These are phyloP conservation scores for Claviceps maximensis DNA, from an alignment of 2,329 filamentous ascomycete genomes.

Conservation along the genomic window DNA sequence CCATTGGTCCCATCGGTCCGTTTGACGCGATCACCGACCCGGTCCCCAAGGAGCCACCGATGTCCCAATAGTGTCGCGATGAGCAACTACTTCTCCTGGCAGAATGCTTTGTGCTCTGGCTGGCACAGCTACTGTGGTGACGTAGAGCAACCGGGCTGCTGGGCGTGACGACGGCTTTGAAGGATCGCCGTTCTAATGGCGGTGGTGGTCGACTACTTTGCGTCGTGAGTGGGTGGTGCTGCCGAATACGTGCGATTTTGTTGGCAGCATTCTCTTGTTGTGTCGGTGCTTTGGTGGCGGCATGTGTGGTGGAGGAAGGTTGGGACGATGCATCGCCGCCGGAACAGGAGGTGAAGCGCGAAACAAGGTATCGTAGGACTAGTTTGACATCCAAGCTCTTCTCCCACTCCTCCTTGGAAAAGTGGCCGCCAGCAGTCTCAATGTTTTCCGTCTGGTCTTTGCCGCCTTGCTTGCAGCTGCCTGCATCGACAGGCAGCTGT, in stretches of 20 bases:
- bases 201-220: constrained; percentile 29
- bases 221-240: constrained; percentile 77
- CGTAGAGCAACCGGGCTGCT: constrained; percentile 33
- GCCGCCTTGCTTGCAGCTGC: constrained; percentile 14
- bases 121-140: constrained; percentile 61
- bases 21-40: constrained; percentile 55
- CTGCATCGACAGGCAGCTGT: constrained; percentile 24
- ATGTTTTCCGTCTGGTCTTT: constrained; percentile 14
- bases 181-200: constrained; percentile 43
- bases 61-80: constrained; percentile 83
- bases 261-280: constrained; percentile 59
- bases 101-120: constrained; percentile 70
- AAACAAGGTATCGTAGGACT: constrained; percentile 77
- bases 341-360: constrained; percentile 55
- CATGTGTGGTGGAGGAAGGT: constrained; percentile 28
- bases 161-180: constrained; percentile 39
- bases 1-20: constrained; percentile 58
- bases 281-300: constrained; percentile 35
- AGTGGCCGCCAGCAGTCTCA: constrained; percentile 19
- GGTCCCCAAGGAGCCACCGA: constrained; percentile 68
- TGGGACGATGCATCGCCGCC: constrained; percentile 26
- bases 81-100: constrained; percentile 55
- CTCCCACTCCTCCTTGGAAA: constrained; percentile 80
- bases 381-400: constrained; percentile 80
- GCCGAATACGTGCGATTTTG: constrained; percentile 70